These are phyloP conservation scores for Pseudocercospora cruenta DNA, from an alignment of 2,329 filamentous ascomycete genomes.

Conservation along the genomic window DNA sequence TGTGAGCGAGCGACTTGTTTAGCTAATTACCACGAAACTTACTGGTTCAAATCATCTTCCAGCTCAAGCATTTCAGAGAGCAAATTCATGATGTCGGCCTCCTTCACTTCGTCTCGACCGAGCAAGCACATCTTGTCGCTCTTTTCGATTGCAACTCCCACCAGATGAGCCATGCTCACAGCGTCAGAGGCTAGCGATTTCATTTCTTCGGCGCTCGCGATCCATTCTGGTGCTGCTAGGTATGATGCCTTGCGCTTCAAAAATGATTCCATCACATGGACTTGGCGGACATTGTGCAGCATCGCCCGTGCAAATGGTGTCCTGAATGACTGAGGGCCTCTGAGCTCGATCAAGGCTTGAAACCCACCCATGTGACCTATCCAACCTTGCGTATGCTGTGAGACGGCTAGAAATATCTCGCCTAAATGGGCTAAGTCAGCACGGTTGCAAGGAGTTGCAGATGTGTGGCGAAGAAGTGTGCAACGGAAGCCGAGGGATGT, in stretches of 20 bases:
- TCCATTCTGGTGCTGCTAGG: slow-evolving; percentile 3
- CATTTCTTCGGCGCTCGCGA: neutral
- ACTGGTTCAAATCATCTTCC: neutral
- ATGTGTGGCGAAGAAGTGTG: no score
- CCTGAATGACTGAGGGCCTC: neutral
- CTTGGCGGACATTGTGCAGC: neutral
- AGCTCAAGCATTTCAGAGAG: slow-evolving; percentile 3
- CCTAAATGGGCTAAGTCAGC: neutral
- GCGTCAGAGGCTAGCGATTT: neutral
- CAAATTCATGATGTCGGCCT: neutral
- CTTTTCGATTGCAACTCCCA: neutral
- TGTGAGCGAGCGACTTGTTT: neutral
- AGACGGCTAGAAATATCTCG: neutral
- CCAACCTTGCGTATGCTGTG: slow-evolving; percentile 2
- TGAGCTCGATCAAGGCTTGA: slow-evolving; percentile 1
- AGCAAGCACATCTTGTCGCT: neutral
- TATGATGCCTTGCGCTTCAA: neutral
- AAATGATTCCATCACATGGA: neutral
- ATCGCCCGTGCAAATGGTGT: neutral
- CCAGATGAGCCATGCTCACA: neutral
- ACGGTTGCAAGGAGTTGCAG: neutral
- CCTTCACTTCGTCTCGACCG: neutral
- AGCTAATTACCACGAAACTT: neutral
- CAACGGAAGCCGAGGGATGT: neutral
- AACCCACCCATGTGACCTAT: neutral